Evolutionary conservation across 2,329 filamentous ascomycete genomes (phyloP), one percentile per base, ranked within the genome.

Genomic region (Talaromyces rugulosus): DNA sequence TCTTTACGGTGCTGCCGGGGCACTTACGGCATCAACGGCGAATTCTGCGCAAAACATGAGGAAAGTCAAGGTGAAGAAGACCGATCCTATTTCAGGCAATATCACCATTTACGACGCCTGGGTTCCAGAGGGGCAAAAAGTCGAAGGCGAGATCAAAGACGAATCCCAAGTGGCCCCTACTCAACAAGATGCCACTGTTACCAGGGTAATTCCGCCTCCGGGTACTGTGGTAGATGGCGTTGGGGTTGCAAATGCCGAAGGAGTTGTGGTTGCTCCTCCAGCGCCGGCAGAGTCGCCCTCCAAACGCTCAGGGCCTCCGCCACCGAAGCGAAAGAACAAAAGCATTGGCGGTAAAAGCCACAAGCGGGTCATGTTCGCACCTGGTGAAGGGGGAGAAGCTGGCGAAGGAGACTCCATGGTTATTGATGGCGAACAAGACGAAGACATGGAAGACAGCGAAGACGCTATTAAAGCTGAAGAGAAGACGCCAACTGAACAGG

Each of bases 101-200:
- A 84, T 91, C 9, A 91, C 90, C 64, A 88, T 94, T 1, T 92
- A 95, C 74, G 91, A 96, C 69, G 87, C 95, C 7, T 89, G 91
- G 23, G 83, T 96, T 4, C 85, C 87, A 5, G 90, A 94, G 62
- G 92, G 92, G 0, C 90, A 95, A 72, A 80, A 81, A 5, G 84
- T 96, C 0, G 90, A 94, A 65, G 92, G 92, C 61, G 92, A 96
- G 72, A 88, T 96, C 57, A 85, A 91, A 62, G 80, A 82, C 42
- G 80, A 82, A 54, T 78, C 82, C 59, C 80, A 80, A 60, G 73
- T 78, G 31, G 74, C 80, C 55, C 75, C 78, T 51, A 80, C 81
- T 51, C 76, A 74, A 54, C 71, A 68, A 40, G 65, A 73, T 53
- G 71, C 66, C 16, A 72, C 70, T 3, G 71, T 77, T 14, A 73